Percentiles rank a stretch among this genome's conserved stretches.
phyloP scores from a whole-genome alignment of 192 early-diverging fungal genomes.

The Gigaspora rosea region DNA sequence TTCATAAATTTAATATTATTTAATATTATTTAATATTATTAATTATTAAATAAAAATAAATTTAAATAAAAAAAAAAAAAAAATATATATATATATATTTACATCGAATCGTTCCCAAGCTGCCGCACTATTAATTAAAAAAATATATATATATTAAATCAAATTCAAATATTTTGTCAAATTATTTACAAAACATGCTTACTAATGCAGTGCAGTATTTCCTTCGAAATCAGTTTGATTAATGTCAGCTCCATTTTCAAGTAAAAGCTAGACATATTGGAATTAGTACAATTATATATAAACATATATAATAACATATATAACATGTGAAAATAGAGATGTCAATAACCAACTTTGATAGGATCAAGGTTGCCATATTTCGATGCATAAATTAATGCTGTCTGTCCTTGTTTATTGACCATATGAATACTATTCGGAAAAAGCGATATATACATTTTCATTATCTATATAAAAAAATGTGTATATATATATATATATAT shows the following conservation, averaged over 20 bases:
- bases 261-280: background rate
- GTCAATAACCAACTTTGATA: slow-evolving; percentile 12
- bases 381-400: slow-evolving; percentile 25
- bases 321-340: background rate
- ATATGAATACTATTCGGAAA: slow-evolving; percentile 24
- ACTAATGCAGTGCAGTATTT: slow-evolving; percentile 29
- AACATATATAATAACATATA: background rate
- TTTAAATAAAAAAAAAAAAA: too few relatives aligned
- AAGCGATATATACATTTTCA: slow-evolving; percentile 15
- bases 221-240: slow-evolving; percentile 32
- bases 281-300: background rate
- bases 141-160: background rate
- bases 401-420: slow-evolving; percentile 29
- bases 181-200: background rate
- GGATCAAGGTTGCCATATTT: slow-evolving; percentile 15
- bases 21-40: background rate
- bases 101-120: slow-evolving; percentile 28
- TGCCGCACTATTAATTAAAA: slow-evolving; percentile 16
- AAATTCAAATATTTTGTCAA: background rate
- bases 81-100: background rate
- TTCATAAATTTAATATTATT: background rate
- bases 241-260: slow-evolving; percentile 20
- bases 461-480: background rate
- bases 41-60: background rate
- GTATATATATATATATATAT: too few relatives aligned